Percentiles rank a stretch among this genome's conserved stretches.
These are phyloP conservation scores for Trichoderma breve DNA, from an alignment of 2,329 filamentous ascomycete species.

Conservation along the genomic window DNA sequence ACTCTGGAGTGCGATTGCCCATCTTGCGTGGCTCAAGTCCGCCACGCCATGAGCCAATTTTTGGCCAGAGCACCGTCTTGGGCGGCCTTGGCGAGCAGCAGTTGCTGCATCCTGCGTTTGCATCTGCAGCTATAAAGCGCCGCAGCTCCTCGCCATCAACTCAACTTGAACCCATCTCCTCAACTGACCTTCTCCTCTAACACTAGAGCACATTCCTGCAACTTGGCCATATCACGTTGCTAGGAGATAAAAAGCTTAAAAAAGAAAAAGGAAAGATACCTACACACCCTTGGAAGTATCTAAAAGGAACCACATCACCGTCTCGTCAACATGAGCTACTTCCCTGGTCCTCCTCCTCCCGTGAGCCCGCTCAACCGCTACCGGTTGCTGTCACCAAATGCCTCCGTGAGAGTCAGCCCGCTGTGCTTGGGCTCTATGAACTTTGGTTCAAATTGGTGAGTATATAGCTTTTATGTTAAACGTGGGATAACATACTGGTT, in stretches of 20 bases:
- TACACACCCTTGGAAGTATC: background rate
- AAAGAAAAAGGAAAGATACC: background rate
- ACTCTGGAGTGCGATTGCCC: constrained; percentile 4
- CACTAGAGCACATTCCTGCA: background rate
- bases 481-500: background rate
- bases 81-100: background rate
- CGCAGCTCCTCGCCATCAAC: background rate
- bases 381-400: constrained; percentile 63
- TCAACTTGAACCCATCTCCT: background rate
- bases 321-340: background rate
- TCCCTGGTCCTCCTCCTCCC: constrained; percentile 39
- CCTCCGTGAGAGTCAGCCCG: constrained; percentile 65
- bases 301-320: background rate
- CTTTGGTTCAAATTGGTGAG: constrained; percentile 56
- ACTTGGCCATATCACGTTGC: background rate
- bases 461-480: background rate
- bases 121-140: constrained; percentile 2
- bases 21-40: background rate
- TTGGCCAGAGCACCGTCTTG: background rate
- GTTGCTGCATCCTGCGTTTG: background rate
- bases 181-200: background rate
- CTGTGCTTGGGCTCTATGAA: constrained; percentile 65
- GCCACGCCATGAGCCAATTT: background rate
- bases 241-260: background rate
- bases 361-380: constrained; percentile 63